Evolutionary conservation across 108 stramenopile species (phyloP), one percentile per base, ranked within the genome.

Genomic region (Skeletonema grethae): DNA sequence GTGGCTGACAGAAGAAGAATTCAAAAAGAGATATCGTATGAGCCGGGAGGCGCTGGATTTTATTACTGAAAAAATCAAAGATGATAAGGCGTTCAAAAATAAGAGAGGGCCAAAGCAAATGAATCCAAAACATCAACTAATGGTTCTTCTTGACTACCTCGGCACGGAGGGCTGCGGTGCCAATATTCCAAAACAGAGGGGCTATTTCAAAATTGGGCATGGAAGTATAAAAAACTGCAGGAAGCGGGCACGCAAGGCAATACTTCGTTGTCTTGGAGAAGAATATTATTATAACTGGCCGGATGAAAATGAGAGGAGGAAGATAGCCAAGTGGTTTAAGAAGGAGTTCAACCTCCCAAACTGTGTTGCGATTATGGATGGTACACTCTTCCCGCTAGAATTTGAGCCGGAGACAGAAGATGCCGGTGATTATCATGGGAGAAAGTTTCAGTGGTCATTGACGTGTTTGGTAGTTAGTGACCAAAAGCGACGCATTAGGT

Each of bases 201-300:
- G 1, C 39, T 38, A 46, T 65, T 66, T 38, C 4, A 22, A 31
- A 58, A 66, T 6, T 6, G 62, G 63, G 39, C 0, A 25, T 15
- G 73, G 66, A 36, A 22, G 39, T 1, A 15, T 39, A 0, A 12
- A 75, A 0, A 38, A 28, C 7, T 58, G 28, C 20, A 41, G 57
- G n/a, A 67, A 24, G 24, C 45, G 45, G 8, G 45, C n/a, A 4
- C 45, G 45, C 0, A 12, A 45, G 0, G 45, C 45, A 45, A 45
- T 45, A 9, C 0, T 45, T 12, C 0, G 0, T 2, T 32, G 38
- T 16, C 11, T 82, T 0, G 36, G 43, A 0, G 31, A 36, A 1
- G 29, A 64, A n/a, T n/a, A n/a, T 12, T 66, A 61, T 56, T n/a
- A 67, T 29, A 3, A 56, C 30, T 82, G 80, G 80, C 80, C 80